Evolutionary conservation across 192 early-diverging fungal species (phyloP).

Genomic region (Gigaspora rosea): DNA sequence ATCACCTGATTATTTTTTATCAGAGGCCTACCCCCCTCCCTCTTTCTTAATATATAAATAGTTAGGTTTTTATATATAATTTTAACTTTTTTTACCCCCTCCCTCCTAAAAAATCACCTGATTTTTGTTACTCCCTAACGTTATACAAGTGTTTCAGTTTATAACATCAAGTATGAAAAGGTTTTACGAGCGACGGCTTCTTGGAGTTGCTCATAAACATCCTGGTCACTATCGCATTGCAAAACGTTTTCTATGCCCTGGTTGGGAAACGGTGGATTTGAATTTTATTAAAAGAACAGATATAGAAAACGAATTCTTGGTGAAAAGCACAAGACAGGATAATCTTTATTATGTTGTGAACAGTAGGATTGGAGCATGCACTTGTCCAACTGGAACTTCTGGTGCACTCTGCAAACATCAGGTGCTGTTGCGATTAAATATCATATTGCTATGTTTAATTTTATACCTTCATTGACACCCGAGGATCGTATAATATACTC

Average conservation of each 20-base stretch:
- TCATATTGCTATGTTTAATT: slow-evolving; percentile 6
- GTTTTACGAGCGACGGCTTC: not conserved
- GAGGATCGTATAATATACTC: slow-evolving; percentile 7
- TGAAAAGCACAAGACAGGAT: not conserved
- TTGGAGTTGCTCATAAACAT: slow-evolving; percentile 9
- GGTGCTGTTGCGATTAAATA: slow-evolving; percentile 12
- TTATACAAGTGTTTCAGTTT: slow-evolving; percentile 16
- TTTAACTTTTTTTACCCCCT: too few relatives aligned
- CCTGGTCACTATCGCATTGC: slow-evolving; percentile 4
- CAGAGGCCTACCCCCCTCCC: too few relatives aligned
- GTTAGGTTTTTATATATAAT: too few relatives aligned
- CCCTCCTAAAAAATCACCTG: too few relatives aligned
- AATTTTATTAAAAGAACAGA: slow-evolving; percentile 11
- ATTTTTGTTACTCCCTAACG: too few relatives aligned
- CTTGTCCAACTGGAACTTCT: not conserved
- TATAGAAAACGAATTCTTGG: not conserved
- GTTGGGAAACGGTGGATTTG: not conserved
- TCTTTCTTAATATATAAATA: too few relatives aligned
- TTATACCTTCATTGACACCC: not conserved
- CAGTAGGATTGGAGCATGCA: not conserved
- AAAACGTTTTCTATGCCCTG: slow-evolving; percentile 3
- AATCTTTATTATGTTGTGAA: slow-evolving; percentile 1
- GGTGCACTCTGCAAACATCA: slow-evolving; percentile 7
- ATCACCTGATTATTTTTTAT: too few relatives aligned
- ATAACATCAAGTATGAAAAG: not conserved